Percentiles rank a stretch among this genome's conserved stretches.
phyloP scores from a whole-genome alignment of 805 yeast genomes.

The Candida tallmaniae region DNA sequence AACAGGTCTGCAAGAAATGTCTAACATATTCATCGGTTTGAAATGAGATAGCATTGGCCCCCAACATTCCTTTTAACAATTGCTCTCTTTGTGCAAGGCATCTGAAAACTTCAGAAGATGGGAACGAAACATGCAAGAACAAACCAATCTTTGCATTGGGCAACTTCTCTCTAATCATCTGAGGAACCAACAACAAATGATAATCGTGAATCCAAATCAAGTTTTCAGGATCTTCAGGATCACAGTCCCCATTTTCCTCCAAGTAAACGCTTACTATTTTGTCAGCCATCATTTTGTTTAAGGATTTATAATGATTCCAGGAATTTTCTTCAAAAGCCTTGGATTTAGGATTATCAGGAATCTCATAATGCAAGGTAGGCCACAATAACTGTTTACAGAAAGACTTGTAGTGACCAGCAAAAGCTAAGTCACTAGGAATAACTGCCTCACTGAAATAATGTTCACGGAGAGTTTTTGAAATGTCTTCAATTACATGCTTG shows the following conservation, averaged over 20 bases:
- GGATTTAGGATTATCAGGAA: conserved; percentile 91
- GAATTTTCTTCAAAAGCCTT: conserved; percentile 95
- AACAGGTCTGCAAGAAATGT: conserved; percentile 89
- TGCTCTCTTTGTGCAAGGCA: conserved; percentile 84
- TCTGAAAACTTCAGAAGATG: conserved; percentile 91
- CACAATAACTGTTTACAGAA: conserved; percentile 93
- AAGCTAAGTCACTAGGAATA: conserved; percentile 70
- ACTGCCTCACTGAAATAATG: conserved; percentile 62
- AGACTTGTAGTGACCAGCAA: conserved; percentile 86
- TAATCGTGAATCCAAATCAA: conserved; percentile 92
- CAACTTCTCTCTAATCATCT: conserved; percentile 67
- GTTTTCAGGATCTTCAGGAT: conserved; percentile 48
- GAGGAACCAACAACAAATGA: conserved; percentile 82
- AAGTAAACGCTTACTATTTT: conserved; percentile 58
- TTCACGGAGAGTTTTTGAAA: conserved; percentile 41
- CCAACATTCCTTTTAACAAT: conserved; percentile 76
- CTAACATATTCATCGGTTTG: conserved; percentile 92
- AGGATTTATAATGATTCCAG: conserved; percentile 74
- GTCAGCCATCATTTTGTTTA: conserved; percentile 80
- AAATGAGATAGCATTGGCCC: conserved; percentile 83
- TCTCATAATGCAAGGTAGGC: conserved; percentile 93
- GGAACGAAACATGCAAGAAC: conserved; percentile 90
- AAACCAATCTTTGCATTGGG: conserved; percentile 89
- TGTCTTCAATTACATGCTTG: conserved; percentile 46
- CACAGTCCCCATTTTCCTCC: conserved; percentile 44